Percentiles rank a stretch among this genome's conserved stretches.
phyloP scores from a whole-genome alignment of 306 rosid genomes.

The Bauhinia variegata region DNA sequence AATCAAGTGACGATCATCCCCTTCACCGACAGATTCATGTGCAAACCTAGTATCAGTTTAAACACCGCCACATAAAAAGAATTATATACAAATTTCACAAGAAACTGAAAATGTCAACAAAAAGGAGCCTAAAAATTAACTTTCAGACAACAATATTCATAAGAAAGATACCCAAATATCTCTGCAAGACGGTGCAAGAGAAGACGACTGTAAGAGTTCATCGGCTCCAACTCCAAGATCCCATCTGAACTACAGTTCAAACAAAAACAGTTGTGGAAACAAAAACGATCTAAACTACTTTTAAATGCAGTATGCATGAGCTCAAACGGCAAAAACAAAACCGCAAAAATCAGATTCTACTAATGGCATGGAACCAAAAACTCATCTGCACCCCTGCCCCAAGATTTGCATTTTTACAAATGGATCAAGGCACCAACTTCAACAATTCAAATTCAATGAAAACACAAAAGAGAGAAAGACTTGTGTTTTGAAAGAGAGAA shows the following conservation, averaged over 20 bases:
- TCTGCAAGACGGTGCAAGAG: conserved; percentile 98
- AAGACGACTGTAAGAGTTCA: conserved; percentile 92
- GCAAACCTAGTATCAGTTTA: conserved; percentile 64
- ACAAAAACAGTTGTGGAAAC: conserved; percentile 34
- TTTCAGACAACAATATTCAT: conserved; percentile 26
- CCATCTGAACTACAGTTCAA: conserved; percentile 71
- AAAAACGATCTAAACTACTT: conserved; percentile 13
- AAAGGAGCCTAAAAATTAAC: conserved; percentile 15
- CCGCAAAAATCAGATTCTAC: conserved; percentile 24
- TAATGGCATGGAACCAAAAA: conserved; percentile 31
- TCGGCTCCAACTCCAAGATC: conserved; percentile 88
- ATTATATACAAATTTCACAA: conserved; percentile 16
- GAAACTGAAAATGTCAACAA: neutral
- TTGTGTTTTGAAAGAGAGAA: conserved; percentile 15
- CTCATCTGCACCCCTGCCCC: conserved; percentile 7
- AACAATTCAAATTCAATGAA: conserved; percentile 2
- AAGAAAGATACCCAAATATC: conserved; percentile 80
- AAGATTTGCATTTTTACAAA: neutral
- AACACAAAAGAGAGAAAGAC: neutral
- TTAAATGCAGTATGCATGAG: neutral
- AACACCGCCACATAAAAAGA: conserved; percentile 18
- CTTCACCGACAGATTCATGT: conserved; percentile 96
- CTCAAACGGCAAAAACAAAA: conserved; percentile 31
- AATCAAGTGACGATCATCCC: conserved; percentile 87
- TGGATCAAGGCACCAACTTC: conserved; percentile 6